Base-by-base conservation (phyloP, 2,329 filamentous ascomycete genomes). In the Cadophora gregata region DNA sequence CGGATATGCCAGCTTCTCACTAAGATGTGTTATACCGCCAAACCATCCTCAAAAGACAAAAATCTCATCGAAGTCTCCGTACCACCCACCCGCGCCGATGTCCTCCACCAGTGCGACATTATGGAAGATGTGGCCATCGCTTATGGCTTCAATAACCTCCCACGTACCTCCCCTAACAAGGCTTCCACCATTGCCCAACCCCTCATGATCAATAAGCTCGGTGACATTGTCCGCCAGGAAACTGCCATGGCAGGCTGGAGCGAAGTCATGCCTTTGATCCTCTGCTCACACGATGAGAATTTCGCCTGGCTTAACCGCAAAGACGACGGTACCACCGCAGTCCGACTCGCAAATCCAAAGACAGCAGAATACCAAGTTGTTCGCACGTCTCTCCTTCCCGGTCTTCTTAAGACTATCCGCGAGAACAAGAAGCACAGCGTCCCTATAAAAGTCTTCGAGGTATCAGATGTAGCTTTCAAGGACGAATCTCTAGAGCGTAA, bases 51-150 rank as follows among this genome's bases (percentile, higher is more conserved):
- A 63, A 85, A 86, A 69, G 85, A 90, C 68, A 80, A 86, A 63
- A 89, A 92, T 76, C 81, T 96, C 59, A 84, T 97, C 67, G 90
- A 96, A 75, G 89, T 98, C 31, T 86, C 90, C 42, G 87, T 98
- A 27, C 96, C 96, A 9, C 88, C 94, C 36, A 98, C 94, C 56
- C 88, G 96, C 69, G 95, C 96, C 58, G 96, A 99, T 79, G 90
- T 99, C 50, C 88, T 99, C 36, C 96, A 99, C 80, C 92, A 97
- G 77, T 96, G 93, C 75, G 96, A 99, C 78, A 92, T 99, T 73
- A 99, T 99, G 95, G 96, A 99, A 81, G 96, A 99, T 77, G 90
- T 96, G 24, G 96, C 93, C 48, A 96, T 99, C 71, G 93, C 93
- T 62, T 97, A 98, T 79, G 96, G 96, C 71, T 99, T 97, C 86